A percentile compares a stretch with the other conserved stretches of the same genome.
These are phyloP conservation scores for Russula sp. DNA, from an alignment of 768 basidiomycete species.

Conservation along the genomic window DNA sequence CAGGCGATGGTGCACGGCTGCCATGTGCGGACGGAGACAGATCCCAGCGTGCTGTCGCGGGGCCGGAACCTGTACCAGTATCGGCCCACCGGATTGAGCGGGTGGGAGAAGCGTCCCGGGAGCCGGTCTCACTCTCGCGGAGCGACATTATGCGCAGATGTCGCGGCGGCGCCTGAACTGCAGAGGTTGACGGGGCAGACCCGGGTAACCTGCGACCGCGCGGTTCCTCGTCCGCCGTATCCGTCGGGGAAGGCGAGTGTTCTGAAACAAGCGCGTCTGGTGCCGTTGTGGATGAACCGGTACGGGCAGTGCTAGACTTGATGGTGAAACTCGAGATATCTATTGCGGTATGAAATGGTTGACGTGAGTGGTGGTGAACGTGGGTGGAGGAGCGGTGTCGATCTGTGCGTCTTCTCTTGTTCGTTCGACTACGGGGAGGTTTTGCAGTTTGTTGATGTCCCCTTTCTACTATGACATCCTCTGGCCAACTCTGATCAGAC, in stretches of 20 bases:
- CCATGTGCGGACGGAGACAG: conserved; percentile 12
- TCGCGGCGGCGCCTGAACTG: conserved; percentile 18
- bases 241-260: neutral
- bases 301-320: neutral
- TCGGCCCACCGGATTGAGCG: conserved; percentile 46
- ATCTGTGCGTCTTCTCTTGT: neutral
- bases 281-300: conserved; percentile 15
- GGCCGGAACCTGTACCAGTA: conserved; percentile 17
- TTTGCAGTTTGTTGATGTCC: neutral
- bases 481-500: conserved; percentile 42
- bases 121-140: conserved; percentile 22
- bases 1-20: conserved; percentile 9
- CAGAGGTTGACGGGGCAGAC: conserved; percentile 12
- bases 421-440: conserved; percentile 14
- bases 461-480: neutral
- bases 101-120: conserved; percentile 39
- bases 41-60: conserved; percentile 20
- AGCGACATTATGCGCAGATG: conserved; percentile 30
- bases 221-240: conserved; percentile 16
- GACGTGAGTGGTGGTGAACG: neutral
- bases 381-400: conserved; percentile 2
- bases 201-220: conserved; percentile 21
- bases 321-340: neutral
- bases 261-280: neutral
- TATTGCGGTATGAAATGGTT: neutral